A percentile compares a stretch with the other conserved stretches of the same genome.
These are phyloP conservation scores for Yarrowia bubula DNA, from an alignment of 805 yeast species.

Conservation along the genomic window DNA sequence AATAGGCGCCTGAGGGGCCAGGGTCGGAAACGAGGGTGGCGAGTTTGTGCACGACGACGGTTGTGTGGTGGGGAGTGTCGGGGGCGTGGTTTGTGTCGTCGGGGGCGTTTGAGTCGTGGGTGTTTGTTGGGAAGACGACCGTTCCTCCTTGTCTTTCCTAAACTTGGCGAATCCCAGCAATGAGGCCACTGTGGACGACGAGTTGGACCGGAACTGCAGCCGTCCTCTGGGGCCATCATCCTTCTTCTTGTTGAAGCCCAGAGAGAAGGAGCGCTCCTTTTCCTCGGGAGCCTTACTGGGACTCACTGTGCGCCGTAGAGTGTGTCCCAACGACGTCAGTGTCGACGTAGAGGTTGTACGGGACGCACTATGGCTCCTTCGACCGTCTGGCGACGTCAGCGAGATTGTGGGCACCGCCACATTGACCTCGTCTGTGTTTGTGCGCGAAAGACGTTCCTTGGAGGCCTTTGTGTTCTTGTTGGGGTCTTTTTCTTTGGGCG, in stretches of 20 bases:
- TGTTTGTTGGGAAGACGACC: not conserved
- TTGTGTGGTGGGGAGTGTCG: not conserved
- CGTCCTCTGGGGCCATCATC: conserved; percentile 6
- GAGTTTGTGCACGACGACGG: too few relatives aligned
- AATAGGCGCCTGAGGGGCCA: too few relatives aligned
- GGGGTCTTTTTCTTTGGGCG: not conserved
- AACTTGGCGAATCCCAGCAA: conserved; percentile 16
- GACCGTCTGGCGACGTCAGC: conserved; percentile 1
- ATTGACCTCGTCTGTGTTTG: conserved; percentile 8
- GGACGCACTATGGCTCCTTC: not conserved
- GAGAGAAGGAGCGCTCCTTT: conserved; percentile 10
- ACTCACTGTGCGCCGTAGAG: not conserved
- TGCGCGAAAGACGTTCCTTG: not conserved
- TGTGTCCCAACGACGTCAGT: not conserved
- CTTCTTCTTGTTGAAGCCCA: conserved; percentile 21
- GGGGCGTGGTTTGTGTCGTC: not conserved
- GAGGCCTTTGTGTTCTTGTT: not conserved
- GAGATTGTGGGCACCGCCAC: conserved; percentile 16
- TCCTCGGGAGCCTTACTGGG: conserved; percentile 6
- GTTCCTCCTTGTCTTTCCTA: conserved; percentile 10
- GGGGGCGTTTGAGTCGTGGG: not conserved
- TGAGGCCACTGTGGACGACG: conserved; percentile 25
- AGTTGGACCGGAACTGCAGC: conserved; percentile 23
- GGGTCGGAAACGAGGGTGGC: too few relatives aligned
- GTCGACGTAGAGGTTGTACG: not conserved